Percentiles rank a stretch among this genome's conserved stretches.
These are phyloP conservation scores for Venturia aucupariae DNA, from an alignment of 2,329 filamentous ascomycete genomes.

Conservation along the genomic window DNA sequence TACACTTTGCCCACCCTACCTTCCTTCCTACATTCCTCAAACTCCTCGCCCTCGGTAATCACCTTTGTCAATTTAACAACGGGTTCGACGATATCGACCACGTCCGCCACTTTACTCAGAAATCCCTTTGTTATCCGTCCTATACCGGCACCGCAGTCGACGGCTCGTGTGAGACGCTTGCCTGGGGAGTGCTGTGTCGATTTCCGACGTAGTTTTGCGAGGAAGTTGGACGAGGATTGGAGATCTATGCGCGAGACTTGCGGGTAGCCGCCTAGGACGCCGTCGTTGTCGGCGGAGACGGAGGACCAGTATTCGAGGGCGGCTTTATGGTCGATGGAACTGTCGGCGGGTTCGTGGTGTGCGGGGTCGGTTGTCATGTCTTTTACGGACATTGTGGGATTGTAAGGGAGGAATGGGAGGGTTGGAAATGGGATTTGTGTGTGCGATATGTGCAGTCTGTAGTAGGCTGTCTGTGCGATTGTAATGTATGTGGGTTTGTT, in stretches of 20 bases:
- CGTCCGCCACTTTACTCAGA: constrained; percentile 57
- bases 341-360: constrained; percentile 24
- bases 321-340: constrained; percentile 34
- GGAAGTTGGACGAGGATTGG: constrained; percentile 58
- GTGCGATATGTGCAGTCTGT: neutral
- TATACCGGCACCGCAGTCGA: constrained; percentile 61
- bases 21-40: constrained; percentile 26
- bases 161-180: constrained; percentile 31
- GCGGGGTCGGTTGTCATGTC: neutral
- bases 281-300: constrained; percentile 49
- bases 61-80: constrained; percentile 67
- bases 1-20: constrained; percentile 54
- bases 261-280: constrained; percentile 71
- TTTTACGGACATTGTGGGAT: neutral
- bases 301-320: constrained; percentile 44
- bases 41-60: constrained; percentile 34
- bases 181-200: constrained; percentile 22
- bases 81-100: constrained; percentile 79
- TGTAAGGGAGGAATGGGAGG: neutral
- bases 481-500: neutral
- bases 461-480: neutral
- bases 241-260: constrained; percentile 62
- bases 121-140: constrained; percentile 74
- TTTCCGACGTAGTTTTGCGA: constrained; percentile 52
- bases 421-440: neutral